Base-by-base conservation (phyloP, 768 basidiomycete species). In the Suillus fuscotomentosus region DNA sequence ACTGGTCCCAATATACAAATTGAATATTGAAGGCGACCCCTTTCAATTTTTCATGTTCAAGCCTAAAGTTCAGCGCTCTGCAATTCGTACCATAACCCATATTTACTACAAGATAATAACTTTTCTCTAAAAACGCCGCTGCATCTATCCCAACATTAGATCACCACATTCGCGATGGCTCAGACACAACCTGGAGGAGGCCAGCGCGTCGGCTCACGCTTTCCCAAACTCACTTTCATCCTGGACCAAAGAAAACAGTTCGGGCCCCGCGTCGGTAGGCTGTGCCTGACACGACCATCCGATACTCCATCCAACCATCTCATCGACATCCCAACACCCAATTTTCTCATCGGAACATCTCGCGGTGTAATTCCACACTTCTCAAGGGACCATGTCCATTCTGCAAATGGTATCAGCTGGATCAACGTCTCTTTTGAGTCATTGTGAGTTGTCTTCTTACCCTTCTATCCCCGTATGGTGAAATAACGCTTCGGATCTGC, bases 351-450 rank as follows among this genome's bases (percentile, higher is more conserved):
- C 0, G 73, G 82, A 4, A 91, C 91, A 5, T 89, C 89, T 50
- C 86, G 92, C 15, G 92, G 92, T 0, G 79, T 88, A 34, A 80
- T 94, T 0, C 88, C 89, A 0, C 92, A 94, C 73, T 77, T 94
- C 6, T 88, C 90, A 8, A 77, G 84, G 51, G 91, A 92, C 69
- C 85, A 90, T 63, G 74, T 82, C 27, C 69, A 70, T 22, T 66
- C 68, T 36, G 84, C 84, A 1, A 68, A 76, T 10, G 81, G 85
- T 1, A 82, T 91, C 39, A 80, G 74, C 63, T 91, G 89, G 84
- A 74, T 90, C 0, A 83, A 90, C 65, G 77, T 93, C 0, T 86
- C 92, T 0, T 94, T 93, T 70, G 92, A 94, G 76, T 83, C 87
- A 22, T 94, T 94, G 92, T 94, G 75, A 84, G 88, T 82, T 31